Percentiles rank a stretch among this genome's conserved stretches.
Evolutionary conservation across 345 rosid genomes (phyloP).

Genomic region (Melaleuca quinquenervia): DNA sequence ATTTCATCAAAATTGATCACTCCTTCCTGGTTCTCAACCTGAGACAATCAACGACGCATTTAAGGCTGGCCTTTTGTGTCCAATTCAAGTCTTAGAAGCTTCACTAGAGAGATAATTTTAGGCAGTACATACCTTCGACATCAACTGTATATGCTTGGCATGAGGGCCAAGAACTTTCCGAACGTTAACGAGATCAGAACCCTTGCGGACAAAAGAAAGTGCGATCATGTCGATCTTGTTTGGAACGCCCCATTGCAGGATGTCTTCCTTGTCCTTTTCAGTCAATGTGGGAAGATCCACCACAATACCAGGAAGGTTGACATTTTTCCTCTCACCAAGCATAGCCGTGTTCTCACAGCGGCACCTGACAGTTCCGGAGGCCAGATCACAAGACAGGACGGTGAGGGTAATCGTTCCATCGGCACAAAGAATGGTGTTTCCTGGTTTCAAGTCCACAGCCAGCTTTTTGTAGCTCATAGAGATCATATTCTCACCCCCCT

Average conservation of each 20-base stretch:
- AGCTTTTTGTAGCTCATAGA: conserved; percentile 12
- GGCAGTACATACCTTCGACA: conserved; percentile 5
- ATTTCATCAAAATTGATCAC: conserved; percentile 11
- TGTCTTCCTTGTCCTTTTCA: conserved; percentile 12
- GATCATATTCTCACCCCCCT: conserved; percentile 3
- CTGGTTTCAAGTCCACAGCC: conserved; percentile 7
- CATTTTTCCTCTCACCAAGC: conserved; percentile 12
- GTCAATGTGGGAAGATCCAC: conserved; percentile 15
- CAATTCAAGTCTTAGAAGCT: neutral
- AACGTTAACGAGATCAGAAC: conserved; percentile 11
- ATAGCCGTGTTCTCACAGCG: conserved; percentile 13
- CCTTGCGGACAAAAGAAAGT: conserved; percentile 11
- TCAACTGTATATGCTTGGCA: conserved; percentile 9
- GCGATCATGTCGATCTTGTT: conserved; percentile 11
- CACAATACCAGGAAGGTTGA: conserved; percentile 9
- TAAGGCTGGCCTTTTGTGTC: neutral
- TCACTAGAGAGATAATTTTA: neutral
- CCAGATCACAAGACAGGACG: conserved; percentile 7
- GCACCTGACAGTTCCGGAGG: conserved; percentile 10
- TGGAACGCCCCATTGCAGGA: conserved; percentile 10
- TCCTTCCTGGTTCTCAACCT: conserved; percentile 17
- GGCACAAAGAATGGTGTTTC: conserved; percentile 8
- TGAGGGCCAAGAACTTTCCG: conserved; percentile 13
- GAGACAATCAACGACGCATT: neutral
- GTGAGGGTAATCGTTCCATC: conserved; percentile 10